Base-by-base conservation (phyloP, 208 protist species). In the Trypanosoma avium region DNA sequence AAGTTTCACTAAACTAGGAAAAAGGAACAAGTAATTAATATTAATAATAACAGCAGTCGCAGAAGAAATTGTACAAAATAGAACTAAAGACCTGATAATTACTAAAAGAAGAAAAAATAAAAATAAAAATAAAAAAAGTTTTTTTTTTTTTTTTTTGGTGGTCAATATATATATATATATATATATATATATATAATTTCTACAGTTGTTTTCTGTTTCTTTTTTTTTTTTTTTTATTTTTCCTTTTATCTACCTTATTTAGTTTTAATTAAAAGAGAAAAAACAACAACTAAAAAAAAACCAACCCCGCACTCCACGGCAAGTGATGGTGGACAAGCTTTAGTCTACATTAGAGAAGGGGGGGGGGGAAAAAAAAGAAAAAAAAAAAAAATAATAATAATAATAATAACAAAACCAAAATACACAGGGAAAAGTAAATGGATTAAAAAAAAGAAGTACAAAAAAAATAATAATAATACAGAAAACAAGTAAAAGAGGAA, bases 31-130 rank as follows among this genome's bases (percentile, higher is more conserved):
- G 53, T 0, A 48, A 9, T 27, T 4, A 19, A 55, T n/a, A 36
- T n/a, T n/a, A n/a, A 67, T 21, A 49, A 10, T 33, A 38, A 26
- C 17, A n/a, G 24, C 17, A 47, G 27, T 19, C 30, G 36, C n/a
- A 67, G 27, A 67, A 55, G n/a, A 57, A 65, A 24, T 61, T 24
- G 27, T 24, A 49, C 22, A 54, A 67, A 60, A 38, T 50, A 48
- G 33, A 29, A 24, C 21, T 4, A 27, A 50, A 5, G 9, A 12
- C 15, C 54, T 5, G 27, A 22, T 46, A 17, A 10, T 19, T 32
- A 29, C 38, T 43, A 26, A 17, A 58, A 6, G 48, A 45, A 38
- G n/a, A 48, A 58, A 10, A 35, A 58, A 32, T 27, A 58, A 29
- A 50, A 66, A 30, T 8, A 61, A 47, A 46, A 45, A 27, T 33